Evolutionary conservation across 2,329 filamentous ascomycete species (phyloP).

Genomic region (Epichloe bromicola): DNA sequence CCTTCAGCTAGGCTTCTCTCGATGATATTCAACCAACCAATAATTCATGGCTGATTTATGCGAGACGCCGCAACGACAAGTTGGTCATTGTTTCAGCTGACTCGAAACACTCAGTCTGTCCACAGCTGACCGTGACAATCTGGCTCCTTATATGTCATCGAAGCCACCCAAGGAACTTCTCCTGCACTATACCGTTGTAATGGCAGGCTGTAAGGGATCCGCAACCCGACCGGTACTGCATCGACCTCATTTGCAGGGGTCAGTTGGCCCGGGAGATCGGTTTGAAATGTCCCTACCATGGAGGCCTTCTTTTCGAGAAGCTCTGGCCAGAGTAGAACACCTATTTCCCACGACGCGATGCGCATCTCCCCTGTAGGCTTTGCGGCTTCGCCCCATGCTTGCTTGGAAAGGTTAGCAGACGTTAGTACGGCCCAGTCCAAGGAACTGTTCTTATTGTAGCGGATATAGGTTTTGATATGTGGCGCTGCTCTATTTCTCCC

Average conservation of each 20-base stretch:
- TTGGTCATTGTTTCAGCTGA: neutral
- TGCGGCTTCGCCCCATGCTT: conserved; percentile 67
- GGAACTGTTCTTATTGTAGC: conserved; percentile 35
- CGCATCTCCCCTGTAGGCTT: conserved; percentile 47
- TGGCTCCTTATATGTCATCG: conserved; percentile 40
- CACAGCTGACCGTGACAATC: conserved; percentile 45
- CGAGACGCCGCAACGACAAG: neutral
- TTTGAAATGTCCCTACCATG: conserved; percentile 59
- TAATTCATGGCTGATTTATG: neutral
- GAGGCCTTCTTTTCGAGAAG: conserved; percentile 32
- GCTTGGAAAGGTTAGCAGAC: conserved; percentile 82
- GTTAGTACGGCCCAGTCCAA: conserved; percentile 82
- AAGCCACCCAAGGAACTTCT: conserved; percentile 70
- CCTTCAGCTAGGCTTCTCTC: neutral
- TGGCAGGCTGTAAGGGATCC: conserved; percentile 75
- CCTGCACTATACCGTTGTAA: conserved; percentile 47
- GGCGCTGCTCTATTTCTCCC: conserved; percentile 61
- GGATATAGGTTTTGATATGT: conserved; percentile 82
- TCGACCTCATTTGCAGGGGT: conserved; percentile 11
- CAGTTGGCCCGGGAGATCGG: conserved; percentile 34
- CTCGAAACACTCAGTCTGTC: conserved; percentile 3
- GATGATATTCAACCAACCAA: neutral
- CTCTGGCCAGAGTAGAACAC: conserved; percentile 70
- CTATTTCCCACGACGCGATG: conserved; percentile 72
- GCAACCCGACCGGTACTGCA: conserved; percentile 46